These are phyloP conservation scores for Podospora appendiculata DNA, from an alignment of 495 filamentous ascomycete genomes.

Conservation along the genomic window DNA sequence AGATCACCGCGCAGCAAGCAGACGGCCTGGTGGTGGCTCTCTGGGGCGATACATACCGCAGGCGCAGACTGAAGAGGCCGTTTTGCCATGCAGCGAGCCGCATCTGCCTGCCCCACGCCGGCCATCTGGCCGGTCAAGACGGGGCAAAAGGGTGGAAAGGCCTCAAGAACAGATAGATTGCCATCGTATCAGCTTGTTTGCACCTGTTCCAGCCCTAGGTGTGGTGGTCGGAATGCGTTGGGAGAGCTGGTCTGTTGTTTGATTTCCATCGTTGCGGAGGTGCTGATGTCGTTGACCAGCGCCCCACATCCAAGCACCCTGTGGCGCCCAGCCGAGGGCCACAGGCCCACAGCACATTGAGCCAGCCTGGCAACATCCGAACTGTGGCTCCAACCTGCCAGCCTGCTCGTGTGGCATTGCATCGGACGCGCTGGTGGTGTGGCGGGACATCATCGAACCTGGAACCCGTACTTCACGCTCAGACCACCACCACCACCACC, in stretches of 20 bases:
- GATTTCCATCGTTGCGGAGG: not conserved
- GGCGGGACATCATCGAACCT: too few relatives aligned
- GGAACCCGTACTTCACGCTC: too few relatives aligned
- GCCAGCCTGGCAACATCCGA: too few relatives aligned
- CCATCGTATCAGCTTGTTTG: conserved; percentile 7
- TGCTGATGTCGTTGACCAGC: not conserved
- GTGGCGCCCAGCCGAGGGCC: too few relatives aligned
- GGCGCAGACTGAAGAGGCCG: not conserved
- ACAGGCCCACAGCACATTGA: too few relatives aligned
- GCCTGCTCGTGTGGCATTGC: too few relatives aligned
- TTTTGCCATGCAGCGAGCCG: conserved; percentile 2
- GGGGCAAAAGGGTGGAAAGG: conserved; percentile 3
- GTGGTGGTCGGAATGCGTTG: conserved; percentile 7
- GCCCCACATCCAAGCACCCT: not conserved
- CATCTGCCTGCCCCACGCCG: conserved; percentile 3
- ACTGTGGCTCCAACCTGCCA: too few relatives aligned
- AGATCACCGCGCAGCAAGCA: not conserved
- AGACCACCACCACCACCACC: too few relatives aligned
- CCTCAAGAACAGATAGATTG: not conserved
- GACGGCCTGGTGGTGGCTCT: not conserved
- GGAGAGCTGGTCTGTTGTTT: conserved; percentile 8
- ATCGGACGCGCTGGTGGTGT: too few relatives aligned
- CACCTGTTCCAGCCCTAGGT: conserved; percentile 6
- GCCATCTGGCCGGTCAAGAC: conserved; percentile 5
- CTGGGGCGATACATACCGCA: conserved; percentile 12